These are phyloP conservation scores for Alloteropsis angusta DNA, from an alignment of 202 grass and related monocot genomes.

Conservation along the genomic window DNA sequence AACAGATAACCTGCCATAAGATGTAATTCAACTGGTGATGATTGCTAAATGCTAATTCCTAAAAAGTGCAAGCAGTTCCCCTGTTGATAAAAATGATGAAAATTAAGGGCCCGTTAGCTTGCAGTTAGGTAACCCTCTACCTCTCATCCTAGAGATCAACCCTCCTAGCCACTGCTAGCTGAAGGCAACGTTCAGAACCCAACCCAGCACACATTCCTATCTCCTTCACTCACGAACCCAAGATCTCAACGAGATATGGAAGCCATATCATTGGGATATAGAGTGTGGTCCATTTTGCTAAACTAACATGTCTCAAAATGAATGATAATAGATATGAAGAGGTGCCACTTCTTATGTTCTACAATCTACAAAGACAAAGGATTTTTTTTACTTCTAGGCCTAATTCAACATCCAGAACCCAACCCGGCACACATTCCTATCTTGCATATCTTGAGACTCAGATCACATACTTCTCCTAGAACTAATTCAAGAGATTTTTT, in stretches of 20 bases:
- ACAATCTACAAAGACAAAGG: neutral
- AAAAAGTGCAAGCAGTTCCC: neutral
- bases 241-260: neutral
- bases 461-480: neutral
- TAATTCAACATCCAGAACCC: neutral
- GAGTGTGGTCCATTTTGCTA: neutral
- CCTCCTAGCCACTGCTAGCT: neutral
- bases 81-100: neutral
- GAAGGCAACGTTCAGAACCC: neutral
- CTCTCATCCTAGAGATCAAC: neutral
- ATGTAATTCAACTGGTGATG: conserved; percentile 6
- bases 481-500: neutral
- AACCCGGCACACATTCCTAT: no score
- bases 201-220: neutral
- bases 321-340: neutral
- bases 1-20: conserved; percentile 12
- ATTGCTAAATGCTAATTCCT: neutral
- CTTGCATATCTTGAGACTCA: no score
- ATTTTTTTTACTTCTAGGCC: neutral
- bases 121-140: neutral
- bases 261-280: neutral
- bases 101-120: neutral
- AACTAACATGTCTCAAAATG: neutral
- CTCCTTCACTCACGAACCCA: neutral
- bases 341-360: neutral